Evolutionary conservation across 306 rosid species (phyloP).

Genomic region (Cucurbita argyrosperma): DNA sequence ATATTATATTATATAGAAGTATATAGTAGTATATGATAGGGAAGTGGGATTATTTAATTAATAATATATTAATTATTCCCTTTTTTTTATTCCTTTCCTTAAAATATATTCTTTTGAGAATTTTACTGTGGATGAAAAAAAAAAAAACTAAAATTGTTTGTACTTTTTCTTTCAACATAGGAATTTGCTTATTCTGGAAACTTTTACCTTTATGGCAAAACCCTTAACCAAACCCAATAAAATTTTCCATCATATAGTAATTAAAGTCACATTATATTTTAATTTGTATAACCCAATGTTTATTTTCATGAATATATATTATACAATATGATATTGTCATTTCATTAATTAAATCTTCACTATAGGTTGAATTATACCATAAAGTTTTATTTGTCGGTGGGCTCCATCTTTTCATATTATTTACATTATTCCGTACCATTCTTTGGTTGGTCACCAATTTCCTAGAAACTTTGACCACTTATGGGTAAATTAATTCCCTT

Average conservation of each 20-base stretch:
- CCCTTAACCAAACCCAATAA: not conserved
- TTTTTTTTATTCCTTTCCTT: not conserved
- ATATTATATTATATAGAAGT: too few species aligned
- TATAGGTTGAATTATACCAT: not conserved
- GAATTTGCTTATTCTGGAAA: not conserved
- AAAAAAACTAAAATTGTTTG: not conserved
- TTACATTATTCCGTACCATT: not conserved
- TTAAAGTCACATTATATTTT: not conserved
- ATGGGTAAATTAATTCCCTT: not conserved
- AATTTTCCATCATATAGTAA: not conserved
- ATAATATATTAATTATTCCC: too few species aligned
- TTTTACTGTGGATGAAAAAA: not conserved
- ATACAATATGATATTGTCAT: not conserved
- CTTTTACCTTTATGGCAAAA: not conserved
- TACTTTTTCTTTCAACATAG: not conserved
- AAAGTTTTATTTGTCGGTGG: not conserved
- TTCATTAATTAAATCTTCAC: not conserved
- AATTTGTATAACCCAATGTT: not conserved
- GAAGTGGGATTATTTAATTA: too few species aligned
- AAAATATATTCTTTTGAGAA: not conserved
- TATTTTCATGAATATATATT: not conserved
- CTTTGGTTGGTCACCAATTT: not conserved
- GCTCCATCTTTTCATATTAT: not conserved
- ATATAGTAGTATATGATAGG: too few species aligned
- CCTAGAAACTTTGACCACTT: not conserved